Base-by-base conservation (phyloP, 768 basidiomycete species). In the Russula brevipes region DNA sequence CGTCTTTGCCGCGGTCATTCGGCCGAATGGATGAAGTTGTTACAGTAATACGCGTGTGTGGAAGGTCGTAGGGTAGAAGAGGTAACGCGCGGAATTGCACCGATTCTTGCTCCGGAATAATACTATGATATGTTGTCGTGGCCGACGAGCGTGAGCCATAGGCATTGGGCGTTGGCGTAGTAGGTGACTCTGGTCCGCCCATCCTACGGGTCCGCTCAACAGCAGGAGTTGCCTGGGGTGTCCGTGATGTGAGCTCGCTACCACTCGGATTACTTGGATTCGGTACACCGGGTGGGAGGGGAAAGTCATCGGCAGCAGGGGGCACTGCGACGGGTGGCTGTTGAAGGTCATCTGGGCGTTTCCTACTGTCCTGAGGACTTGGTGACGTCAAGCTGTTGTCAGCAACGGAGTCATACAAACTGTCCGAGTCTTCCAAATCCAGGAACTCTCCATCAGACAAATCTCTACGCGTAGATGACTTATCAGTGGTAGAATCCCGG, bases 1-100 rank as follows among this genome's bases (percentile, higher is more conserved):
- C 91, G 69, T 98, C 96, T 73, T 93, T 94, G 55, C 93, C 91
- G 56, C 87, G 82, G 64, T 96, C 91, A 70, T 96, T 98, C 5
- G 92, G 85, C 17, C 86, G 84, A 60, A 98, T 92, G 54, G 88
- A 85, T 12, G 91, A 94, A 59, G 87, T 86, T 2, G 85, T 85
- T 35, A 98, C 93, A 7, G 75, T 72, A 60, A 92, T 79, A 33
- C 76, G 79, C 3, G 93, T 91, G 54, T 80, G 81, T 42, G 85
- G 85, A 14, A 98, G 85, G 70, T 96, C 91, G 14, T 77, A 74
- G 4, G 84, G 76, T 24, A 91, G 73, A 31, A 91, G 77, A 12
- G 88, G 89, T 30, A 91, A 81, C 1, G 86, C 85, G 56, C 89
- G 87, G 75, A 88, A 91, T 30, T 79, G 82, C 73, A 73, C 54